phyloP scores from a whole-genome alignment of 176 grass and related monocot species.

The Tillandsia leiboldiana region DNA sequence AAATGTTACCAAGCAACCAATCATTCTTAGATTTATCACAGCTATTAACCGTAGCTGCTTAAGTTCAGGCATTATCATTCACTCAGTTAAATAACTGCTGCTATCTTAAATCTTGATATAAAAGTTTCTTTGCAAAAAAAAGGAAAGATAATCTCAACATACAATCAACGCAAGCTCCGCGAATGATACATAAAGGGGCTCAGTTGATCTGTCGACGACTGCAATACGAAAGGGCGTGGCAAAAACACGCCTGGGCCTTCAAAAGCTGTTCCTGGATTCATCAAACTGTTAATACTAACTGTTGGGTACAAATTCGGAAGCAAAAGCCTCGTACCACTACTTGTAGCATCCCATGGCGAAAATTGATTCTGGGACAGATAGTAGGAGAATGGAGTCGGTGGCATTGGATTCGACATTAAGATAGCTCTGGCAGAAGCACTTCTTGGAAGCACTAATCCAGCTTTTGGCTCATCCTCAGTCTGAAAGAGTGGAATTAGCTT shows the following conservation, averaged over 20 bases:
- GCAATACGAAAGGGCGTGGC: conserved; percentile 28
- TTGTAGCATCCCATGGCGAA: conserved; percentile 32
- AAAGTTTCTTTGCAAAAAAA: conserved; percentile 35
- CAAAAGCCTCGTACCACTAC: conserved; percentile 26
- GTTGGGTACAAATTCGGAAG: conserved; percentile 29
- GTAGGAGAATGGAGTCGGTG: conserved; percentile 37
- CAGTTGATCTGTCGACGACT: conserved; percentile 41
- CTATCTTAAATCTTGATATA: conserved; percentile 23
- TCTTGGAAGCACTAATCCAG: neutral
- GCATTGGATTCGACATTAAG: conserved; percentile 22
- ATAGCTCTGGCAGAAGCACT: conserved; percentile 22
- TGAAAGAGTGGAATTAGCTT: conserved; percentile 26
- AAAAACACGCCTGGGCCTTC: conserved; percentile 32
- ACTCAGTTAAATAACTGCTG: neutral
- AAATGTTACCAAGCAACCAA: no score
- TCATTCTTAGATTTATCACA: no score
- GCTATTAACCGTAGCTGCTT: no score
- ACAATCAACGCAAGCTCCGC: conserved; percentile 36
- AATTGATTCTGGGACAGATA: conserved; percentile 44
- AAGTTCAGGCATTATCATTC: no score
- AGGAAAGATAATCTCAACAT: conserved; percentile 18
- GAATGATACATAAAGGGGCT: conserved; percentile 46
- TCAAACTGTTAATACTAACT: conserved; percentile 28
- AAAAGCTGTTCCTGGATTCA: conserved; percentile 33
- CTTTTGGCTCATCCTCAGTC: conserved; percentile 45